Base-by-base conservation (phyloP, 2,329 filamentous ascomycete species). In the Atkinsonella texensis region DNA sequence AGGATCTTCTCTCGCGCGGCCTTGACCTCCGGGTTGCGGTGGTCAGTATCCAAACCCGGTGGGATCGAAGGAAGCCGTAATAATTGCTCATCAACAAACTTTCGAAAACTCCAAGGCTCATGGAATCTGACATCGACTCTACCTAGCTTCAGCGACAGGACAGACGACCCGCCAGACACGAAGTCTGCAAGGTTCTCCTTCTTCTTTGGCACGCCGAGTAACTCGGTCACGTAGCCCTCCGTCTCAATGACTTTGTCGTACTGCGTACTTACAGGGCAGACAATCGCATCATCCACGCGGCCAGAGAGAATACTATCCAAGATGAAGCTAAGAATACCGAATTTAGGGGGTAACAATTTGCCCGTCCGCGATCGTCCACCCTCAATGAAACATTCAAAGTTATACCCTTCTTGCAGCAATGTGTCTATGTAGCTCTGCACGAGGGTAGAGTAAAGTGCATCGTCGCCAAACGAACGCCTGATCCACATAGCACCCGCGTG, bases 241-340 rank as follows among this genome's bases (percentile, higher is more conserved):
- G 94, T 95, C 67, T 98, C 93, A 54, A 98, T 94, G 52, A 98
- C 93, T 64, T 97, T 98, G 74, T 98, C 93, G 64, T 98, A 98
- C 65, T 98, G 93, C 0, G 90, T 96, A 66, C 87, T 94, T 45
- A 98, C 93, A 0, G 93, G 93, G 59, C 91, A 95, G 49, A 98
- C 89, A 42, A 96, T 87, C 33, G 89, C 84, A 66, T 98, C 93
- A 46, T 94, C 76, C 0, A 95, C 89, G 7, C 90, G 79, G 0
- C 90, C 89, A 0, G 88, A 94, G 6, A 96, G 71, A 13, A 98
- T 76, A 58, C 89, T 94, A 59, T 98, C 93, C 17, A 98, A 72
- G 40, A 97, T 79, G 60, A 96, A 98, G 61, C 82, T 87, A 31
- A 98, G 71, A 53, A 98, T 96, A 10, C 93, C 93, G 58, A 97